Conservation (phyloP, 768 basidiomycete species). For the Agaricus bisporus region DNA sequence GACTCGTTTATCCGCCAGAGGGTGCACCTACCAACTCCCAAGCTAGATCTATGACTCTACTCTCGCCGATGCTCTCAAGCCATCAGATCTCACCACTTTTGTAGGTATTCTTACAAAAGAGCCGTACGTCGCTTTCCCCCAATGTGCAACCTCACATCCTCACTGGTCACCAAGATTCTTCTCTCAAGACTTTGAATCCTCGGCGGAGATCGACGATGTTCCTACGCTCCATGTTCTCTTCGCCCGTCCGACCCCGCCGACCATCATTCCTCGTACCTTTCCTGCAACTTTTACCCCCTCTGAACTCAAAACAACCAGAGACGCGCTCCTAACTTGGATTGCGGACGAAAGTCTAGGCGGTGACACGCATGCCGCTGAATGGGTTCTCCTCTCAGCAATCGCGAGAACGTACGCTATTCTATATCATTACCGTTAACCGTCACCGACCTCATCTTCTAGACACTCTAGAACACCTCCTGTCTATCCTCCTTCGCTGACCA, state of each 20-base stretch:
- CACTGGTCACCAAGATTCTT: conserved; percentile 25
- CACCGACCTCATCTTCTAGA: conserved; percentile 28
- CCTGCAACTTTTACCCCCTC: conserved; percentile 19
- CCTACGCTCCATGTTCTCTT: conserved; percentile 72
- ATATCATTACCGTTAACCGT: background rate
- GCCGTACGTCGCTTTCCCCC: conserved; percentile 36
- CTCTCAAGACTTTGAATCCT: conserved; percentile 29
- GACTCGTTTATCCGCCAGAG: background rate
- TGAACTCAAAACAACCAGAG: conserved; percentile 26
- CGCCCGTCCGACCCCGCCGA: conserved; percentile 30
- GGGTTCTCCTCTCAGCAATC: conserved; percentile 57
- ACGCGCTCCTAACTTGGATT: conserved; percentile 66
- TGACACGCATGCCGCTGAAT: conserved; percentile 66
- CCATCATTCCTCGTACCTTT: conserved; percentile 34
- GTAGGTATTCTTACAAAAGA: conserved; percentile 70
- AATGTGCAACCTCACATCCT: background rate
- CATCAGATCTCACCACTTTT: conserved; percentile 62
- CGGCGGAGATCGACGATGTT: conserved; percentile 27
- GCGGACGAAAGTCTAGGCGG: conserved; percentile 64
- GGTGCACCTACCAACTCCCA: background rate
- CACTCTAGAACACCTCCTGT: conserved; percentile 63
- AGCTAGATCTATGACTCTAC: conserved; percentile 52
- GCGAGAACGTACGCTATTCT: conserved; percentile 52
- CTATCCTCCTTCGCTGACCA: conserved; percentile 57
- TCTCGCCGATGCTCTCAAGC: conserved; percentile 40